These are phyloP conservation scores for Vitis amurensis DNA, from an alignment of 164 flowering plant species.

Conservation along the genomic window DNA sequence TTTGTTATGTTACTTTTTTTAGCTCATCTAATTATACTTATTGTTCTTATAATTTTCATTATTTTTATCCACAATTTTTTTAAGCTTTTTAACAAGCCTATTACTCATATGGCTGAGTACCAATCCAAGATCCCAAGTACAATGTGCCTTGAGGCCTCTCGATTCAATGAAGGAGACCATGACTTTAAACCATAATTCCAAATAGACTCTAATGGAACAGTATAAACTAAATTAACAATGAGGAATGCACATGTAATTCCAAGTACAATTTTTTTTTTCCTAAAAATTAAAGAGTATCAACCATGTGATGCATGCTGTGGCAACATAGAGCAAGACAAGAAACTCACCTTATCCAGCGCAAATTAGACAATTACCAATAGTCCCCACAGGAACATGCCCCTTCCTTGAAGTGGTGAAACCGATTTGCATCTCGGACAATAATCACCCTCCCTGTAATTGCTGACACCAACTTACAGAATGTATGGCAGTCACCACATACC, in stretches of 20 bases:
- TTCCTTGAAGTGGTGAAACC: constrained; percentile 57
- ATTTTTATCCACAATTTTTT: no score
- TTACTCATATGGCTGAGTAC: no score
- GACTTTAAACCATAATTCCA: no score
- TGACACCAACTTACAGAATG: constrained; percentile 45
- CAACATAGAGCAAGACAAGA: neutral
- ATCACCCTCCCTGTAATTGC: constrained; percentile 33
- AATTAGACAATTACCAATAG: constrained; percentile 40
- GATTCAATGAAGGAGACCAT: no score
- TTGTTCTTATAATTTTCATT: no score
- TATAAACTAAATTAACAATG: neutral
- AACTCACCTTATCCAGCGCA: neutral
- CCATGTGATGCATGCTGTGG: neutral
- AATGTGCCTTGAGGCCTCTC: no score
- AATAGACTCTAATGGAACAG: no score
- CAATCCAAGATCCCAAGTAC: no score
- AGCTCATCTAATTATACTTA: no score
- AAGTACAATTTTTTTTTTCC: neutral
- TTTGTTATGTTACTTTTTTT: no score
- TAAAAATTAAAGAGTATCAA: neutral
- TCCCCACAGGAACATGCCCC: constrained; percentile 64
- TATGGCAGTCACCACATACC: constrained; percentile 62
- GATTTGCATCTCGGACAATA: constrained; percentile 53
- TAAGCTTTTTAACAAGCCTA: no score
- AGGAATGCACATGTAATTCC: neutral